Evolutionary conservation across 1,284 basidiomycete genomes (phyloP), one percentile per base, ranked within the genome.

Genomic region (Leccinum subatratum): DNA sequence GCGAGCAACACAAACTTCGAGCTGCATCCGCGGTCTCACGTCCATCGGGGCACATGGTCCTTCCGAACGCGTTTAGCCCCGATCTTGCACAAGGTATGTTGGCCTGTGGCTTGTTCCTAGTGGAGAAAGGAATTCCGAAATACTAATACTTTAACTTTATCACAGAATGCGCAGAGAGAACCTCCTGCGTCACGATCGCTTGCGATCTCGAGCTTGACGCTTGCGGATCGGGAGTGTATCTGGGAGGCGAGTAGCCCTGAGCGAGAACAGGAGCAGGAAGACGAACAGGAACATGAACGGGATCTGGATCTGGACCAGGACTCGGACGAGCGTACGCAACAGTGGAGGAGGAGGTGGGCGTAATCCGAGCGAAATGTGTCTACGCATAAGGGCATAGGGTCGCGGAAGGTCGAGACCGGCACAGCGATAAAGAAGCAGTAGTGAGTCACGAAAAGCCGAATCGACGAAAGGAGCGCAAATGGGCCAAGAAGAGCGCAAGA

Each of bases 131-230:
- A 84, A 74, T 79, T 83, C 68, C 74, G 25, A 25, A 25, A 25
- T 25, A 25, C 25, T 25, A 25, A 25, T 25, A 25, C 25, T 25
- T 25, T 45, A 73, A 77, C 3, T 81, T 64, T 25, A 75, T 76
- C 67, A 70, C 75, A 65, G 76, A 80, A 70, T 62, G 76, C 60
- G 66, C 71, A 20, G 61, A 81, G 11, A 65, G 72, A 9, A 66
- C 66, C 0, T 71, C 68, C 9, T 71, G 74, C 32, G 69, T 75
- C n/a, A 70, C 70, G 9, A 71, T 81, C 16, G 61, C 66, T 0
- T 60, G 89, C 87, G 30, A 91, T 91, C 62, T 91, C 89, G 54
- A 91, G 89, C 72, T 75, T 91, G 69, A 88, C 88, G 14, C 80
- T 91, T n/a, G 86, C 86, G 3, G 85, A 85, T 63, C 75, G 75